Base-by-base conservation (phyloP, 768 basidiomycete genomes). In the Vararia minispora region DNA sequence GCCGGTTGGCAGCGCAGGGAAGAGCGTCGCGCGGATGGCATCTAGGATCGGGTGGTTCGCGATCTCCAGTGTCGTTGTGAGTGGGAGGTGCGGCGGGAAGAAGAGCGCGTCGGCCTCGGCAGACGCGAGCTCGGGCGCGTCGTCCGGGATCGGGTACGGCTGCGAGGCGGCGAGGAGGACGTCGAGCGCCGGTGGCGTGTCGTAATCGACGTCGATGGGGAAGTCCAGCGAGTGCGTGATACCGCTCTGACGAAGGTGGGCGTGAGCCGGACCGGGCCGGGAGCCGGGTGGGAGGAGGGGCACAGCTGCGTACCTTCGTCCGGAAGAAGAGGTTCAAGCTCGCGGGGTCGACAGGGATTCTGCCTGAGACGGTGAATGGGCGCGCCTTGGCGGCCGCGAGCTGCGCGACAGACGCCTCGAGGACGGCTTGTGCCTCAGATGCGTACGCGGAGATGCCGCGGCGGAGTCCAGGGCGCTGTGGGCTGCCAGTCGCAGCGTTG, bases 31-130 rank as follows among this genome's bases (percentile, higher is more conserved):
- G 33, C 76, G 75, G 16, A 87, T 64, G 0, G 84, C 76, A 46
- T 85, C 84, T 43, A 89, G 71, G 52, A 89, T 77, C 3, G 85
- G 85, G 52, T 84, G 81, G 54, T 79, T 85, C 14, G 83, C 70
- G 44, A 89, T 68, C 49, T 89, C 85, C 47, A 88, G 71, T 0
- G 85, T 79, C 18, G 79, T 65, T 0, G 80, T 84, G 41, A 86
- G 59, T 13, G 83, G 79, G 33, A 84, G 74, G 37, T 68, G 77
- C 6, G 74, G 63, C 6, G 84, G 85, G 57, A 76, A 88, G 57
- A 75, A 77, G 16, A 83, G 65, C 0, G 79, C 74, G 47, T 83
- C 80, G 43, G 67, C 70, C 40, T 75, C 73, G 1, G 66, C 60
- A n/a, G n/a, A n/a, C n/a, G n/a, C n/a, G n/a, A n/a, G n/a, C n/a